Conservation (phyloP, 108 stramenopile species). For the Phaeodactylum tricornutum region DNA sequence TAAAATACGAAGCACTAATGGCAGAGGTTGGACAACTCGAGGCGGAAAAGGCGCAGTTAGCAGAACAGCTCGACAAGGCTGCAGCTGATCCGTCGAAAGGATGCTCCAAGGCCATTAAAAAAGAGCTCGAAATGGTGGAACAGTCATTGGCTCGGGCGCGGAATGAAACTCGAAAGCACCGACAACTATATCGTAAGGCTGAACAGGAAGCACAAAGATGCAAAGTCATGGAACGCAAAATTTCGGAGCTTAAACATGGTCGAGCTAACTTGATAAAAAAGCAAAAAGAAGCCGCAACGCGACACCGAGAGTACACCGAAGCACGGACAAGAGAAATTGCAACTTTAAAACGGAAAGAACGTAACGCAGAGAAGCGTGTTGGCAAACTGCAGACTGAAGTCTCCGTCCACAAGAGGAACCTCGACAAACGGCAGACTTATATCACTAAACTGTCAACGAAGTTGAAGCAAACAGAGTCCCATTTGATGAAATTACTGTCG, state of each 20-base stretch:
- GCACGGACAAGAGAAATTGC: slow-evolving; percentile 68
- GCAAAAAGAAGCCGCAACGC: slow-evolving; percentile 55
- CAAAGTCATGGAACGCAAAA: slow-evolving; percentile 61
- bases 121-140: slow-evolving; percentile 64
- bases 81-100: slow-evolving; percentile 58
- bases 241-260: slow-evolving; percentile 59
- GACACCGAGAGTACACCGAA: slow-evolving; percentile 54
- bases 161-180: slow-evolving; percentile 56
- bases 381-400: slow-evolving; percentile 64
- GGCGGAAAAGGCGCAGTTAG: slow-evolving; percentile 55
- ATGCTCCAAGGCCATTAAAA: slow-evolving; percentile 61
- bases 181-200: slow-evolving; percentile 61
- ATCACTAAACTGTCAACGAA: slow-evolving; percentile 58
- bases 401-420: slow-evolving; percentile 48
- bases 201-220: slow-evolving; percentile 69
- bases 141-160: slow-evolving; percentile 51
- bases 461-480: slow-evolving; percentile 71
- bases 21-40: slow-evolving; percentile 68
- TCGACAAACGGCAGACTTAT: slow-evolving; percentile 53
- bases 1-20: slow-evolving; percentile 71
- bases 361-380: slow-evolving; percentile 38
- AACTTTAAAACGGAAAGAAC: slow-evolving; percentile 59
- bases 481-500: slow-evolving; percentile 65
- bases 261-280: slow-evolving; percentile 64
- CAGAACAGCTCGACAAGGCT: slow-evolving; percentile 56